Base-by-base conservation (phyloP, 345 rosid species). In the Camelina neglecta region DNA sequence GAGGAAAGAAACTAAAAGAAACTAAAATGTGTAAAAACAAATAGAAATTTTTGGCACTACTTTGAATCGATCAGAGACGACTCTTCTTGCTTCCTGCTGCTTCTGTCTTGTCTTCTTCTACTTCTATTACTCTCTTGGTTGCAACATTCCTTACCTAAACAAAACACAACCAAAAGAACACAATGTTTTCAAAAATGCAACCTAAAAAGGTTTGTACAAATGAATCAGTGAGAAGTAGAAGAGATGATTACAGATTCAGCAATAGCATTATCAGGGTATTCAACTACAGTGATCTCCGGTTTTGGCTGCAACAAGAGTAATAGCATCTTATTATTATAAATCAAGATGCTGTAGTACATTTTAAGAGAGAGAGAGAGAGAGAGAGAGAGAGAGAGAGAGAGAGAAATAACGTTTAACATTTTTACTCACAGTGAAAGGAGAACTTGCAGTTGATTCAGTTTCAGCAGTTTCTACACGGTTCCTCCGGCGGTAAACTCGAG, bases 361-460 rank as follows among this genome's bases (percentile, higher is more conserved):
- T 59, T 20, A 50, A 68, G 38, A 49, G 18, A 56, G 1, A 69
- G 1, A 69, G 1, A 70, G 26, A 48, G 11, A 45, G 18, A 18
- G 18, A 18, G 18, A 18, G 18, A n/a, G n/a, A n/a, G n/a, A n/a
- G n/a, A n/a, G n/a, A n/a, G n/a, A n/a, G n/a, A n/a, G n/a, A n/a
- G n/a, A n/a, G n/a, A n/a, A 2, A 11, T 15, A 51, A 2, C 6
- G 35, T 58, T 33, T 41, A 49, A 69, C 20, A 55, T 39, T 23
- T 44, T 62, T 33, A 69, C 71, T 76, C 53, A 76, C 80, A 65
- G 9, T 55, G 7, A 6, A 20, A 55, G 53, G 31, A 63, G 75
- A 69, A 69, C 59, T 68, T 9, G 63, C 65, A 62, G 75, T 44
- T 54, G 80, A 62, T 45, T 62, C 71, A 69, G 39, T 33, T 44